Conservation (phyloP, 768 basidiomycete species). For the Rhodotorula kratochvilovae region DNA sequence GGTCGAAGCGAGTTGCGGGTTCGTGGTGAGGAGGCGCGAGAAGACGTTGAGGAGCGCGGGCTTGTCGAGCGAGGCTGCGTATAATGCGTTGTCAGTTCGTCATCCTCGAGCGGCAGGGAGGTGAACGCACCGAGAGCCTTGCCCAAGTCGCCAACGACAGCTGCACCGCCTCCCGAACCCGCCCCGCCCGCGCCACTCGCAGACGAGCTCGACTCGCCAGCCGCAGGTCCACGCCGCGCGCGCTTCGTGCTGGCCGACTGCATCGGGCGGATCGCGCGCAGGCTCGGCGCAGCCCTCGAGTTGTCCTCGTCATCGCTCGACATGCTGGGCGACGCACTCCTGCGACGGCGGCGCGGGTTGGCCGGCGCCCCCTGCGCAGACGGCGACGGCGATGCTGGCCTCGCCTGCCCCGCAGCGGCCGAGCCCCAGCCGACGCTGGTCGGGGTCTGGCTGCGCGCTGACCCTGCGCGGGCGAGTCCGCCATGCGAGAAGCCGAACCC, state of each 20-base stretch:
- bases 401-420: neutral
- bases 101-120: too few species aligned
- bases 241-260: neutral
- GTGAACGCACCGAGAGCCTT: conserved; percentile 39
- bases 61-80: conserved; percentile 40
- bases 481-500: conserved; percentile 1
- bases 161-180: neutral
- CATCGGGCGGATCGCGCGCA: neutral
- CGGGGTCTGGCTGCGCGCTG: neutral
- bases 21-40: conserved; percentile 35
- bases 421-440: conserved; percentile 6
- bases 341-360: conserved; percentile 20
- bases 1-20: conserved; percentile 32
- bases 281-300: too few species aligned
- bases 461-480: neutral
- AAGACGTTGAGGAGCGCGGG: conserved; percentile 38
- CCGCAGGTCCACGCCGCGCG: neutral
- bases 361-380: neutral
- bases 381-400: neutral
- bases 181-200: neutral
- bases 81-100: too few species aligned
- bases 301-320: conserved; percentile 11
- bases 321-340: conserved; percentile 11
- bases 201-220: neutral
- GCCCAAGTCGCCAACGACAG: conserved; percentile 33